These are phyloP conservation scores for Andalucia godoyi DNA, from an alignment of 78 protist species.

Conservation along the genomic window DNA sequence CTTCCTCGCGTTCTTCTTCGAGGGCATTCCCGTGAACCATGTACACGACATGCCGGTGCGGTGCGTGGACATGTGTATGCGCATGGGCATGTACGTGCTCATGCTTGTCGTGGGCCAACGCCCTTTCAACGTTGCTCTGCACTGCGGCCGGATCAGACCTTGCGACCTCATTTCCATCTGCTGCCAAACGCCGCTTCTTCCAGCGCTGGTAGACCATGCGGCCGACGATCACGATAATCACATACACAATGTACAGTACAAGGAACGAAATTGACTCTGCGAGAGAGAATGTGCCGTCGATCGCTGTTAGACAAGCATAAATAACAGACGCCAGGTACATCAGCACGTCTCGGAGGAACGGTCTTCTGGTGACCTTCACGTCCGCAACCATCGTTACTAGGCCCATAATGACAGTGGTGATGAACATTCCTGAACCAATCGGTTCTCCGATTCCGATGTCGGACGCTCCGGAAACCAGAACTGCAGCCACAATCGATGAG, in stretches of 20 bases:
- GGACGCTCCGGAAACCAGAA: background rate
- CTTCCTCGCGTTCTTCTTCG: too few relatives aligned
- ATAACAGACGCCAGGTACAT: background rate
- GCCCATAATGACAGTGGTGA: slow-evolving; percentile 17
- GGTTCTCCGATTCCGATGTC: slow-evolving; percentile 24
- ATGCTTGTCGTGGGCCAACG: background rate
- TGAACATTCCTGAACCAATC: slow-evolving; percentile 21
- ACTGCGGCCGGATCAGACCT: too few relatives aligned
- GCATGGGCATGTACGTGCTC: too few relatives aligned
- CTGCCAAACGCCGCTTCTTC: background rate
- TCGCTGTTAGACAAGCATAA: background rate
- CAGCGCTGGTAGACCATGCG: background rate
- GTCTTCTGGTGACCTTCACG: slow-evolving; percentile 4
- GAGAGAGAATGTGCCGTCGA: background rate
- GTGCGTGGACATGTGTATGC: too few relatives aligned
- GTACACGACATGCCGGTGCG: too few relatives aligned
- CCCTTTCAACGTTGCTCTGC: background rate
- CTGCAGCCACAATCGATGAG: slow-evolving; percentile 15
- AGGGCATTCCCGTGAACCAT: too few relatives aligned
- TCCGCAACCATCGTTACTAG: background rate
- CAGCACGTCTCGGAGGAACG: slow-evolving; percentile 25
- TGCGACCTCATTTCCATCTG: too few relatives aligned
- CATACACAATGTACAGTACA: slow-evolving; percentile 9
- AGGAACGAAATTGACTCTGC: slow-evolving; percentile 3
- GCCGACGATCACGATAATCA: background rate